Evolutionary conservation across 163 green algal species (phyloP).

Genomic region (Picocystis sp.): DNA sequence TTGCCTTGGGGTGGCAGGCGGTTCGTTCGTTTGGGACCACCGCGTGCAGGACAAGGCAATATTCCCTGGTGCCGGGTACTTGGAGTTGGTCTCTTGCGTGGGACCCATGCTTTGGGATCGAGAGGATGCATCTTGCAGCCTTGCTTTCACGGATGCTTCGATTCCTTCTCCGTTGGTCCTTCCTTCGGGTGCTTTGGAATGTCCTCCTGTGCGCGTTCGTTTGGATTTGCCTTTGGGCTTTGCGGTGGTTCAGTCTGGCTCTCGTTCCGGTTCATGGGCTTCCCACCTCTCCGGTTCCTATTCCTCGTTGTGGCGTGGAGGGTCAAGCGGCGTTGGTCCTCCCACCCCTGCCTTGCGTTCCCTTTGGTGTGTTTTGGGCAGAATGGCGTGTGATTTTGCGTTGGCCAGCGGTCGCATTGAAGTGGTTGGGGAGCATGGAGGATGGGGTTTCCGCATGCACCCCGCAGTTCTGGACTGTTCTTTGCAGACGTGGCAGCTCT

Average conservation of each 20-base stretch:
- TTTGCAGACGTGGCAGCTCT: slow-evolving; percentile 23
- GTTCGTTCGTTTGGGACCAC: slow-evolving; percentile 24
- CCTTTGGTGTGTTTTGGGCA: no score
- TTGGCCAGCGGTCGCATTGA: background rate
- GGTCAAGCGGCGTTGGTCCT: background rate
- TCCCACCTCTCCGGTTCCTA: background rate
- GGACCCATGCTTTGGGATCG: slow-evolving; percentile 15
- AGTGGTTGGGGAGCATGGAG: background rate
- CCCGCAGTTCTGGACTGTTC: slow-evolving; percentile 24
- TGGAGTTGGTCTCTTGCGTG: slow-evolving; percentile 33
- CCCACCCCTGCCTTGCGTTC: no score
- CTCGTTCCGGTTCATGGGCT: no score
- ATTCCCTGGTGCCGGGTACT: slow-evolving; percentile 45
- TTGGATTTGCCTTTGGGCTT: no score
- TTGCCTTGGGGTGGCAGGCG: no score
- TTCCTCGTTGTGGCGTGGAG: background rate
- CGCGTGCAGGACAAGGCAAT: slow-evolving; percentile 28
- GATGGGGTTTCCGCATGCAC: slow-evolving; percentile 22
- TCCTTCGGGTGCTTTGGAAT: slow-evolving; percentile 6
- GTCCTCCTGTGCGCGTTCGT: slow-evolving; percentile 6
- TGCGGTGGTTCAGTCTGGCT: no score
- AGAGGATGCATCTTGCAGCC: background rate
- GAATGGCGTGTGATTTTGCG: no score
- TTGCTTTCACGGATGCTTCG: slow-evolving; percentile 12
- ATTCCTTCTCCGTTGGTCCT: slow-evolving; percentile 36